A percentile compares a stretch with the other conserved stretches of the same genome.
Evolutionary conservation across 208 protist genomes (phyloP).

Genomic region (Leishmania aethiopica): DNA sequence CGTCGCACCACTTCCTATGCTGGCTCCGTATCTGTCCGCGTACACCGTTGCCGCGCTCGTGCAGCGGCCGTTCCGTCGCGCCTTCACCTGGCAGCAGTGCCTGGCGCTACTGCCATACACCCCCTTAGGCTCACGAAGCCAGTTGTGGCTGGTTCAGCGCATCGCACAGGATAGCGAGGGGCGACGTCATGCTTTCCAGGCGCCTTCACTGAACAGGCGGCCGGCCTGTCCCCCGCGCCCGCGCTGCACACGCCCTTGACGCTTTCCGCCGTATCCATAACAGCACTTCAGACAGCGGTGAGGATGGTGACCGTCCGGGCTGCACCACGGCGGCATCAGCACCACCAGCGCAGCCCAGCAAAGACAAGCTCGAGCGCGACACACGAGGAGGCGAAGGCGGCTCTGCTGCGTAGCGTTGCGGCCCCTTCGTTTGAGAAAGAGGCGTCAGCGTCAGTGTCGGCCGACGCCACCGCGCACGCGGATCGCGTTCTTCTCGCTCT

Average conservation of each 20-base stretch:
- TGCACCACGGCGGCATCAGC: constrained; percentile 6
- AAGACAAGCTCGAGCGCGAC: neutral
- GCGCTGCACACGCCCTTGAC: neutral
- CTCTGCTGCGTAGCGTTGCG: neutral
- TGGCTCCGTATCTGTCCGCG: constrained; percentile 57
- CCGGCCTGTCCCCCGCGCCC: neutral
- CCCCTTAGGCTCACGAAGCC: constrained; percentile 48
- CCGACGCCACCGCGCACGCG: neutral
- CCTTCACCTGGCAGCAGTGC: constrained; percentile 55
- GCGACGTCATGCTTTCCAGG: constrained; percentile 19
- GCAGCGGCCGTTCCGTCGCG: constrained; percentile 41
- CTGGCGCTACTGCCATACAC: constrained; percentile 64
- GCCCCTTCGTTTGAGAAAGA: neutral
- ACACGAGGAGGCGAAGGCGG: neutral
- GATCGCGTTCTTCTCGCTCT: constrained; percentile 48
- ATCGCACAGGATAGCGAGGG: constrained; percentile 46
- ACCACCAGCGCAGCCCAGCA: neutral
- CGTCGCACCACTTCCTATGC: constrained; percentile 36
- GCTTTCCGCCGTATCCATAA: constrained; percentile 12
- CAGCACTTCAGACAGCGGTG: constrained; percentile 17
- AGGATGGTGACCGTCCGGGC: constrained; percentile 5
- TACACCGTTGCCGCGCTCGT: constrained; percentile 50
- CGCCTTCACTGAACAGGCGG: neutral
- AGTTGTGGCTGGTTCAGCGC: constrained; percentile 63
- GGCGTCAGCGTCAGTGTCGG: neutral